Percentiles rank a stretch among this genome's conserved stretches.
phyloP scores from a whole-genome alignment of 2,329 filamentous ascomycete genomes.

The Aspergillus versicolor region DNA sequence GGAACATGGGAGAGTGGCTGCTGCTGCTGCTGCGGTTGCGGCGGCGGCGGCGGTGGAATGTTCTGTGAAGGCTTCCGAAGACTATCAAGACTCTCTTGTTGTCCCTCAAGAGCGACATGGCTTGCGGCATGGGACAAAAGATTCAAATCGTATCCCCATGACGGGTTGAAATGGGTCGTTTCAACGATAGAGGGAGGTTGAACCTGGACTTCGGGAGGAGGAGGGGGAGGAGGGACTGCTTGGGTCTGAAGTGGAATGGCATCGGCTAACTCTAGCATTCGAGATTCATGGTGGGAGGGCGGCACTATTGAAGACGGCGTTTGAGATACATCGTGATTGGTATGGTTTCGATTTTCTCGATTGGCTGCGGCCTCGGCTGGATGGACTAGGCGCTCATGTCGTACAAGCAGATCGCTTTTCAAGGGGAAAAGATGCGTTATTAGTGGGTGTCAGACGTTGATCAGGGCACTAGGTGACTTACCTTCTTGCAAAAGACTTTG shows the following conservation, averaged over 20 bases:
- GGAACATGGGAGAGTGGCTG: slow-evolving; percentile 31
- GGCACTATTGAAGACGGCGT: slow-evolving; percentile 38
- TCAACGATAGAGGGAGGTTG: slow-evolving; percentile 42
- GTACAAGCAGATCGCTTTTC: slow-evolving; percentile 47
- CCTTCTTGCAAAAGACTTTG: slow-evolving; percentile 50
- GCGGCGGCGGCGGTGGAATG: slow-evolving; percentile 36
- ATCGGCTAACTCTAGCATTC: slow-evolving; percentile 47
- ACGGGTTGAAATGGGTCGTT: slow-evolving; percentile 48
- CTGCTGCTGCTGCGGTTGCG: slow-evolving; percentile 33
- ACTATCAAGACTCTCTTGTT: slow-evolving; percentile 42
- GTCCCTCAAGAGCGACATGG: slow-evolving; percentile 49
- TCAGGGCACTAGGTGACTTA: slow-evolving; percentile 20
- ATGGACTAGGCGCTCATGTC: slow-evolving; percentile 51
- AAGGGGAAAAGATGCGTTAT: slow-evolving; percentile 18
- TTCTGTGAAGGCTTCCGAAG: slow-evolving; percentile 36
- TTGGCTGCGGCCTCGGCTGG: slow-evolving; percentile 42
- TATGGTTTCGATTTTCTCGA: slow-evolving; percentile 39
- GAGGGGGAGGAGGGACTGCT: slow-evolving; percentile 25
- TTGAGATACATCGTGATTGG: slow-evolving; percentile 31
- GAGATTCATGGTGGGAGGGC: slow-evolving; percentile 41
- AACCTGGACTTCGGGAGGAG: slow-evolving; percentile 37
- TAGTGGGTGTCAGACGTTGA: slow-evolving; percentile 20
- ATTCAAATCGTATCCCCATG: slow-evolving; percentile 52
- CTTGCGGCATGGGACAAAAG: slow-evolving; percentile 50
- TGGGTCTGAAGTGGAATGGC: slow-evolving; percentile 43